Evolutionary conservation across 179 eudicot species (phyloP), one percentile per base, ranked within the genome.

Genomic region (Monotropa hypopitys): DNA sequence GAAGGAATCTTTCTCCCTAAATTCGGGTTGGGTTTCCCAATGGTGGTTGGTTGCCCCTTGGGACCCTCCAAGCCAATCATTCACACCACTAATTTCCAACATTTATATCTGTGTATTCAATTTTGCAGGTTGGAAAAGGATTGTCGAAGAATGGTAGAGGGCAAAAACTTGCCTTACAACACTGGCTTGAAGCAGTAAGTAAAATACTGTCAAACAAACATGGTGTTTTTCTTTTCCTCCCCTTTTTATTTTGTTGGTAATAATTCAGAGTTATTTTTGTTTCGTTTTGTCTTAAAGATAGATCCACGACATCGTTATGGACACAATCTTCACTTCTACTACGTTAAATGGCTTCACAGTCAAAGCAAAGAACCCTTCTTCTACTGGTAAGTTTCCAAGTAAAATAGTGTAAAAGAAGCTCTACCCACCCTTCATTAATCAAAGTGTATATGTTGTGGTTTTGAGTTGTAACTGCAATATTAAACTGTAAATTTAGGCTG

Each of bases 231-330:
- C 8, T 32, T 59, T 61, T 3, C 42, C 33, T 77, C 9, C 11
- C 33, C 26, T 72, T 18, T 6, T n/a, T 28, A 5, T 5, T 33
- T 38, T 72, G 21, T 63, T 26, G 43, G 28, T 40, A 2, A 50
- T 82, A 30, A 78, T 8, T 57, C 20, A 5, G 38, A 8, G 68
- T 35, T 46, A 54, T 1, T 49, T 70, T n/a, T 80, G 43, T 81
- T 4, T 85, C 42, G 30, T 32, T 33, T 63, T 32, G 26, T 65
- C 42, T 76, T 79, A 78, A 85, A 94, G 98, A 94, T 92, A 88
- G 98, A 94, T 82, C 98, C 98, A 63, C 88, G 98, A 69, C 98
- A 94, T 74, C 96, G 98, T 18, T 93, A 93, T 83, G 98, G 98
- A 45, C 98, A 93, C 82, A 93, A 93, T 81, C 91, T 93, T 38